Evolutionary conservation across 306 rosid species (phyloP).

Genomic region (Corylus avellana): DNA sequence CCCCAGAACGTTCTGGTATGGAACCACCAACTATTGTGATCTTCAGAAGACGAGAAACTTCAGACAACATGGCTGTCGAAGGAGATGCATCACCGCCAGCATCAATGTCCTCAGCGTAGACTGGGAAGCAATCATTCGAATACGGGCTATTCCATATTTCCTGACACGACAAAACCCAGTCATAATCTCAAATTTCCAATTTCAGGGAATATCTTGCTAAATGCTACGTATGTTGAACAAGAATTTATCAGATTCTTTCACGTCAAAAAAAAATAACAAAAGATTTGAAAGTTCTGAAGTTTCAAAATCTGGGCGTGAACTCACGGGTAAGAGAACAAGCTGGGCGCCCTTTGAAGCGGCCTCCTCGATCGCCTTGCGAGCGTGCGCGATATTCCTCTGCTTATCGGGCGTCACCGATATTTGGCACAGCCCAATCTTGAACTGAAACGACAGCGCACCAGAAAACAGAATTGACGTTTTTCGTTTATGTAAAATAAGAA

Average conservation of each 20-base stretch:
- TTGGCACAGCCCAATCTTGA: slow-evolving; percentile 87
- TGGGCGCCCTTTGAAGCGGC: slow-evolving; percentile 78
- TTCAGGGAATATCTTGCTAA: background rate
- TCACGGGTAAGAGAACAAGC: slow-evolving; percentile 83
- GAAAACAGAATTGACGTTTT: background rate
- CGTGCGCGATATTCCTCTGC: slow-evolving; percentile 74
- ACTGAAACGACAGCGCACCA: slow-evolving; percentile 40
- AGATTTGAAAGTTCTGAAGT: background rate
- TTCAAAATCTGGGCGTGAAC: slow-evolving; percentile 9
- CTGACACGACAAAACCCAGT: slow-evolving; percentile 32
- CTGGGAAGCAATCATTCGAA: slow-evolving; percentile 79
- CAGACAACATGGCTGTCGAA: slow-evolving; percentile 90
- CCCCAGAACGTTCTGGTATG: slow-evolving; percentile 81
- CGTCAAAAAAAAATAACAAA: background rate
- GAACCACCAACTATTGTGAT: slow-evolving; percentile 95
- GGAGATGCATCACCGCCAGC: slow-evolving; percentile 86
- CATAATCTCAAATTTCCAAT: background rate
- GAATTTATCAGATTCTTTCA: background rate
- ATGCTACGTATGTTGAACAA: background rate
- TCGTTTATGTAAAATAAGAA: background rate
- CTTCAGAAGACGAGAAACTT: slow-evolving; percentile 60
- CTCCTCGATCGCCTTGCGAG: slow-evolving; percentile 73
- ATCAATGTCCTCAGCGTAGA: slow-evolving; percentile 87
- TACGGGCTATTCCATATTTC: slow-evolving; percentile 98
- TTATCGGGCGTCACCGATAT: slow-evolving; percentile 79